phyloP scores from a whole-genome alignment of 768 basidiomycete genomes.

The Clavaria fumosa region DNA sequence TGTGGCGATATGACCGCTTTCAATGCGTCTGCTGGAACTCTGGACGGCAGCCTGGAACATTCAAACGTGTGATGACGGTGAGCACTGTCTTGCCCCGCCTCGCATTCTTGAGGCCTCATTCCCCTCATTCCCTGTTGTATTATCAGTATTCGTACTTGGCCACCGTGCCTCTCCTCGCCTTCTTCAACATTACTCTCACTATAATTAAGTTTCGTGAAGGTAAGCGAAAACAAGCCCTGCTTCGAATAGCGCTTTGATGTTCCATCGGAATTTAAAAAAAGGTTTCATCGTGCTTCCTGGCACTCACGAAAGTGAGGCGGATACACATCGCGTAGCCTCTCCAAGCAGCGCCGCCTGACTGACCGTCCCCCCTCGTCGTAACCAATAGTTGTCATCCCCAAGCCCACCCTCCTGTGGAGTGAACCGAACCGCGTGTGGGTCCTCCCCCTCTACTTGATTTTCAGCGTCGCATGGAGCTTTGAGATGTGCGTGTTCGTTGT shows the following conservation, averaged over 20 bases:
- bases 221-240: no score
- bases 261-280: no score
- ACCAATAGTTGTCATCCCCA: conserved; percentile 28
- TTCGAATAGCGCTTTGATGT: no score
- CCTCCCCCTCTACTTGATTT: conserved; percentile 52
- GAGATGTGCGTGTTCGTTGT: conserved; percentile 41
- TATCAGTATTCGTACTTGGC: conserved; percentile 65
- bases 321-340: no score
- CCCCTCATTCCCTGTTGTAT: no score
- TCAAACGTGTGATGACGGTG: conserved; percentile 82
- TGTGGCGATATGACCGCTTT: conserved; percentile 72
- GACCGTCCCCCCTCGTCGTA: no score
- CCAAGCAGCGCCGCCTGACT: no score
- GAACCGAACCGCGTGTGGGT: conserved; percentile 33
- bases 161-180: conserved; percentile 47
- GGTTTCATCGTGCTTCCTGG: conserved; percentile 26
- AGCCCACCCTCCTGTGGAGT: conserved; percentile 39
- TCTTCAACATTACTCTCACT: conserved; percentile 48
- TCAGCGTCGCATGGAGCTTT: conserved; percentile 62
- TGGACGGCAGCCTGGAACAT: conserved; percentile 67
- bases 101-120: neutral
- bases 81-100: conserved; percentile 14
- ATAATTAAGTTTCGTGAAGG: conserved; percentile 63
- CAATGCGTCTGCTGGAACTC: conserved; percentile 61
- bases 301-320: conserved; percentile 16